Base-by-base conservation (phyloP, 192 early-diverging fungal species). In the Jimgerdemannia flammicorona region DNA sequence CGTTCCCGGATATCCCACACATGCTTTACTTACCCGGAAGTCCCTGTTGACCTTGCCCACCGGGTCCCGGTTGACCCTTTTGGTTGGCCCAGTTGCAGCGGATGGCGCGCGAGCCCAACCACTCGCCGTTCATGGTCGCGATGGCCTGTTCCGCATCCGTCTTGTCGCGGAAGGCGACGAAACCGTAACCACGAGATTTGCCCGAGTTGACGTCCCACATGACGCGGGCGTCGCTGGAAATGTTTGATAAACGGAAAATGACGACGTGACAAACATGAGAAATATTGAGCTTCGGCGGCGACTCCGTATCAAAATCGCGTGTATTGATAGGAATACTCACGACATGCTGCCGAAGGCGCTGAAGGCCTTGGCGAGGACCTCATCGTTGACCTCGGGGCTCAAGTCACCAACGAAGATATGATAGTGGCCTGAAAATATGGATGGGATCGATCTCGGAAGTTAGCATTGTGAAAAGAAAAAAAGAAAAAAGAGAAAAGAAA, bases 11-110 rank as follows among this genome's bases (percentile, higher is more conserved):
- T 41, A 68, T 17, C 19, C 67, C 67, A 6, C 17, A 4, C 20
- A 7, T n/a, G 6, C 49, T 54, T 11, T n/a, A n/a, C 49, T 54
- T 54, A 54, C 49, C 49, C 49, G 4, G 49, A 4, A 54, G 4
- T 11, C 49, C 49, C 6, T 54, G 49, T 11, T 54, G 49, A 54
- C 49, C 49, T 54, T 54, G 49, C 4, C 49, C 49, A 4, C 49
- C 49, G 11, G 49, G 49, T 11, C 49, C 49, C 49, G 49, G 49
- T 11, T 68, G 67, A 81, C 87, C 87, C 78, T 95, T 95, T 75
- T 96, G 95, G 75, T 91, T 97, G 19, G 96, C 96, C 96, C 96
- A 97, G 85, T 96, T 96, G 73, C 95, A 93, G 64, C 96, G 92
- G 74, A 97, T 92, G 69, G 91, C 88, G 71, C 94, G 88, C 79